A percentile compares a stretch with the other conserved stretches of the same genome.
These are phyloP conservation scores for Quercus bicolor DNA, from an alignment of 306 rosid species.

Conservation along the genomic window DNA sequence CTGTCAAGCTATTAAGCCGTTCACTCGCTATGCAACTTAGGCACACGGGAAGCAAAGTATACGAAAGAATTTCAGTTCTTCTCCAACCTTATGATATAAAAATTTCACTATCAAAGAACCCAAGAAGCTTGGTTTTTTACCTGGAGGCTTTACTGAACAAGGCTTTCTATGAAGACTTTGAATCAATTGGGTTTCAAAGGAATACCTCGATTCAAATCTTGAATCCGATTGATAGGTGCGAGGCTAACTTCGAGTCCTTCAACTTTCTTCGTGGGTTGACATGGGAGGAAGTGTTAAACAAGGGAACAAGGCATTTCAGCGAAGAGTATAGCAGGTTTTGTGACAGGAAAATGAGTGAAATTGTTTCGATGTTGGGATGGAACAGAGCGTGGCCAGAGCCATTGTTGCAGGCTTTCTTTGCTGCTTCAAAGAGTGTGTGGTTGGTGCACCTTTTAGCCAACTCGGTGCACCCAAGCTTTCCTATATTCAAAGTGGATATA, in stretches of 20 bases:
- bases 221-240: conserved; percentile 63
- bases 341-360: conserved; percentile 93
- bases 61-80: conserved; percentile 57
- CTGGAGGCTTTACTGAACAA: conserved; percentile 68
- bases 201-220: conserved; percentile 39
- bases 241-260: conserved; percentile 52
- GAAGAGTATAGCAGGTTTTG: conserved; percentile 90
- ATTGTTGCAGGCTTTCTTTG: conserved; percentile 79
- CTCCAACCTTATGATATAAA: conserved; percentile 72
- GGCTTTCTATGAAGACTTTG: conserved; percentile 84
- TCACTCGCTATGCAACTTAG: conserved; percentile 74
- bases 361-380: conserved; percentile 87
- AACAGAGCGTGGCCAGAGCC: conserved; percentile 96
- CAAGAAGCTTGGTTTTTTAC: conserved; percentile 53
- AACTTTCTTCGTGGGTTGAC: conserved; percentile 52
- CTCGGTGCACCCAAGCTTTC: conserved; percentile 70
- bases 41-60: conserved; percentile 61
- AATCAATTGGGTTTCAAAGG: conserved; percentile 65
- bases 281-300: conserved; percentile 86
- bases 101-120: conserved; percentile 55
- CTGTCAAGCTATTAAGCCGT: conserved; percentile 59
- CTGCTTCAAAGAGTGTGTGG: conserved; percentile 88
- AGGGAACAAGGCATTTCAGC: conserved; percentile 91
- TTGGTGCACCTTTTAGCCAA: conserved; percentile 75
- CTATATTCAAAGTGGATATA: conserved; percentile 67